A percentile compares a stretch with the other conserved stretches of the same genome.
Evolutionary conservation across 768 basidiomycete species (phyloP).

Genomic region (Epithele typhae): DNA sequence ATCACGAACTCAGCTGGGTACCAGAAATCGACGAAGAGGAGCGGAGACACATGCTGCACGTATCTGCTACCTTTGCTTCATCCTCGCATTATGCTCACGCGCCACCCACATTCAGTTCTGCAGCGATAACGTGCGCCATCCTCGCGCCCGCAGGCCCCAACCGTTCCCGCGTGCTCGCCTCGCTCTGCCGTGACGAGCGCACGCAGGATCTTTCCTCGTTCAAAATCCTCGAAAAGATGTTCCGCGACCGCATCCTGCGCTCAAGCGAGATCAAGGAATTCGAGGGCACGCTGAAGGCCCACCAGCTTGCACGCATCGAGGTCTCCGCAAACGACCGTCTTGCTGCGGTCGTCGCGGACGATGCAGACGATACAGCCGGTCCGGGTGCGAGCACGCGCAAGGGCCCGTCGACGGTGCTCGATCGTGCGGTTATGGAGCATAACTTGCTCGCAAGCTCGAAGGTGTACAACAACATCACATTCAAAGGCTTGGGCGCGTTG

Average conservation of each 20-base stretch:
- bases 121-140: slow-evolving; percentile 94
- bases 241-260: slow-evolving; percentile 94
- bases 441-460: slow-evolving; percentile 95
- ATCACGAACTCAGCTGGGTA: slow-evolving; percentile 92
- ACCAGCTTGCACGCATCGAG: slow-evolving; percentile 91
- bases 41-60: slow-evolving; percentile 85
- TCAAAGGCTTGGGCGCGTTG: slow-evolving; percentile 86
- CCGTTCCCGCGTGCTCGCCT: slow-evolving; percentile 87
- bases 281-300: slow-evolving; percentile 79
- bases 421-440: slow-evolving; percentile 98
- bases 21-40: slow-evolving; percentile 93
- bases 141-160: slow-evolving; percentile 96
- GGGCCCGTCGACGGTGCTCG: slow-evolving; percentile 92
- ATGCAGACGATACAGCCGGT: slow-evolving; percentile 45
- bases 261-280: slow-evolving; percentile 87
- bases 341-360: slow-evolving; percentile 60
- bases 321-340: slow-evolving; percentile 81
- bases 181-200: slow-evolving; percentile 92
- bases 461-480: slow-evolving; percentile 97
- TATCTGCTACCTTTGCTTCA: slow-evolving; percentile 6
- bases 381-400: slow-evolving; percentile 68
- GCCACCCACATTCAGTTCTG: slow-evolving; percentile 63
- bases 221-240: slow-evolving; percentile 96
- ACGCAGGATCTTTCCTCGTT: slow-evolving; percentile 73
- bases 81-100: background rate